These are phyloP conservation scores for Lachancea kluyveri DNA, from an alignment of 805 yeast genomes.

Conservation along the genomic window DNA sequence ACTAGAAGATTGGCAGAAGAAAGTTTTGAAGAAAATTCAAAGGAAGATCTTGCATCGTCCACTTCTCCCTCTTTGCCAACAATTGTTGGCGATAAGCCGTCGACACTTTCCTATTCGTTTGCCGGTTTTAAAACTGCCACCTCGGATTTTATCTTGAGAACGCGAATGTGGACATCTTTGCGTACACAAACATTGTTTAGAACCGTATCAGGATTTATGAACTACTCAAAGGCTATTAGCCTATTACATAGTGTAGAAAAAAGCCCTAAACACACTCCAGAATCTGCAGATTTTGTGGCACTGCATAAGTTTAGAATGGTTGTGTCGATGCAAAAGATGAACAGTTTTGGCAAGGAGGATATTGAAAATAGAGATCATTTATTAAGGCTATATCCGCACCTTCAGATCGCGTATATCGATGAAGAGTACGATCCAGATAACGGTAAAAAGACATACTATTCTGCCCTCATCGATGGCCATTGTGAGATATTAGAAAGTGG, in stretches of 20 bases:
- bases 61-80: too few relatives aligned
- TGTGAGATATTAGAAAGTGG: conserved; percentile 58
- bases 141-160: conserved; percentile 53
- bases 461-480: conserved; percentile 66
- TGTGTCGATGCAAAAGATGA: conserved; percentile 59
- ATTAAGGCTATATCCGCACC: conserved; percentile 59
- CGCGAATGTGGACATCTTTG: conserved; percentile 72
- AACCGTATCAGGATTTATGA: conserved; percentile 69
- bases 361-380: conserved; percentile 52
- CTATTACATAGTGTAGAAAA: conserved; percentile 56
- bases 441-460: conserved; percentile 44
- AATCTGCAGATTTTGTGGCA: conserved; percentile 95
- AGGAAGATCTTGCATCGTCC: conserved; percentile 43
- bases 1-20: conserved; percentile 51
- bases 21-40: too few relatives aligned
- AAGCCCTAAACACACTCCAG: conserved; percentile 91
- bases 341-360: conserved; percentile 49
- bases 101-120: conserved; percentile 88
- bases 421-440: conserved; percentile 35
- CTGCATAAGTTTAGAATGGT: conserved; percentile 58
- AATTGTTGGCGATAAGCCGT: conserved; percentile 73
- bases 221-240: conserved; percentile 61
- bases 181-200: conserved; percentile 70
- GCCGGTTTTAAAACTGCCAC: conserved; percentile 64
- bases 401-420: conserved; percentile 58